Evolutionary conservation across 441 rosid genomes (phyloP).

Genomic region (Manihot esculenta): DNA sequence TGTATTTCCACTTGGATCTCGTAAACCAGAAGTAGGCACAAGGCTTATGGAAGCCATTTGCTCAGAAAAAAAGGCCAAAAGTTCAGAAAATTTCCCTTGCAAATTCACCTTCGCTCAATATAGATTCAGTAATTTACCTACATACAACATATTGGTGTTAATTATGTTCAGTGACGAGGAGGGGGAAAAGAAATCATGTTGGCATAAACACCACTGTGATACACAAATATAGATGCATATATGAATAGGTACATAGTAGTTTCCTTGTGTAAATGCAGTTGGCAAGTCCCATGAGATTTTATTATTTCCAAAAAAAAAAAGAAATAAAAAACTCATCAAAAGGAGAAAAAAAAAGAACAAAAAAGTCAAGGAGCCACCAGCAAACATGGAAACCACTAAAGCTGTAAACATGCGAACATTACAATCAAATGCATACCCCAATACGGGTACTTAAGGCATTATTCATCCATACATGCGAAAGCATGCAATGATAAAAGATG

Average conservation of each 20-base stretch:
- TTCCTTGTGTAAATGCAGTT: background rate
- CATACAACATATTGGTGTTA: background rate
- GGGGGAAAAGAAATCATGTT: background rate
- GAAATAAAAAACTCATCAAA: no score
- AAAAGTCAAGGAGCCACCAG: background rate
- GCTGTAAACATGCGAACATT: background rate
- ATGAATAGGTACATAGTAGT: background rate
- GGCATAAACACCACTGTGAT: background rate
- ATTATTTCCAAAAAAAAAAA: background rate
- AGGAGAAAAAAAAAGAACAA: background rate
- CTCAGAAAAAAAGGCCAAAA: slow-evolving; percentile 11
- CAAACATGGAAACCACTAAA: background rate
- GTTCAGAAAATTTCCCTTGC: slow-evolving; percentile 14
- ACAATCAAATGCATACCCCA: background rate
- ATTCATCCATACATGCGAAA: background rate
- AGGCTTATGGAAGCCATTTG: slow-evolving; percentile 68
- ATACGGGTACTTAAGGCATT: background rate
- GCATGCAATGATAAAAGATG: background rate
- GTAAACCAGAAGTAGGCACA: slow-evolving; percentile 49
- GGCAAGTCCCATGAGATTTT: background rate
- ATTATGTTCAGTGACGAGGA: background rate
- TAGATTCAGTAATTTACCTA: slow-evolving; percentile 32
- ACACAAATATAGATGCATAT: background rate
- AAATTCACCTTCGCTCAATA: slow-evolving; percentile 36
- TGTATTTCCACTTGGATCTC: slow-evolving; percentile 48